Evolutionary conservation across 257 asterid genomes (phyloP).

Genomic region (Solanum ossicruentum): DNA sequence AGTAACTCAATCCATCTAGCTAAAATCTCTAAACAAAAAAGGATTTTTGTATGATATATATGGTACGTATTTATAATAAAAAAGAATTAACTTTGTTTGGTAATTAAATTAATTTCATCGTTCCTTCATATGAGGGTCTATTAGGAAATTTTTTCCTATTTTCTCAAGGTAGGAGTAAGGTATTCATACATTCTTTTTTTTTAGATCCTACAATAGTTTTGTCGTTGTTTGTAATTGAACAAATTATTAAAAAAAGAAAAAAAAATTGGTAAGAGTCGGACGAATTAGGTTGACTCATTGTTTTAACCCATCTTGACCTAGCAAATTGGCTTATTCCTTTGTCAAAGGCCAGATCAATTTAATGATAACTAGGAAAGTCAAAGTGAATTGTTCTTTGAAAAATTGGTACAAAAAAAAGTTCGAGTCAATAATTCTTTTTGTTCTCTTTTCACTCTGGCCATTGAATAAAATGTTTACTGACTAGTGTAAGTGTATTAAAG

Average conservation of each 20-base stretch:
- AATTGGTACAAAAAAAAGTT: neutral
- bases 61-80: neutral
- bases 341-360: neutral
- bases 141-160: neutral
- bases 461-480: neutral
- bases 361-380: neutral
- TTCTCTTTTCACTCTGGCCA: neutral
- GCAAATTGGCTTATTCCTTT: neutral
- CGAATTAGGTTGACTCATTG: neutral
- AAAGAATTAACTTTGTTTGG: neutral
- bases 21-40: neutral
- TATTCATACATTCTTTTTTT: neutral
- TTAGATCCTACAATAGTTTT: no score
- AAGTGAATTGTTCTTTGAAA: neutral
- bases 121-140: neutral
- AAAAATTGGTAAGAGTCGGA: neutral
- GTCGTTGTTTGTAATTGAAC: neutral
- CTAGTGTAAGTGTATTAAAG: neutral
- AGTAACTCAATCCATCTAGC: neutral
- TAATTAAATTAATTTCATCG: neutral
- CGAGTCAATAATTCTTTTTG: neutral
- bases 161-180: neutral
- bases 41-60: neutral
- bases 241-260: neutral
- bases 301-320: neutral